Conservation (phyloP, 2,329 filamentous ascomycete genomes). For the Dactylellina drechsleri region DNA sequence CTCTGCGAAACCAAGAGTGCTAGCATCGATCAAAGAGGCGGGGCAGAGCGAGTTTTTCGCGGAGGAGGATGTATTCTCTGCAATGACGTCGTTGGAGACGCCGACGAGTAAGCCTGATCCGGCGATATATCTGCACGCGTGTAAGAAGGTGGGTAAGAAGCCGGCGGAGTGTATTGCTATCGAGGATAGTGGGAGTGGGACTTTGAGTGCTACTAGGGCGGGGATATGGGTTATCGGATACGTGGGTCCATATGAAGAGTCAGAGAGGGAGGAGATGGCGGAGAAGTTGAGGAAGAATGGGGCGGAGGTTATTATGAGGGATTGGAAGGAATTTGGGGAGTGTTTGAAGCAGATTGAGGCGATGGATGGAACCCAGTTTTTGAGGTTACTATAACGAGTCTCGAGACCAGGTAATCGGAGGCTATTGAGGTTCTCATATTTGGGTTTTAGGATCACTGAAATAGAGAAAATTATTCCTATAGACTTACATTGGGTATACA, state of each 20-base stretch:
- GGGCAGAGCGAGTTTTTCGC: conserved; percentile 82
- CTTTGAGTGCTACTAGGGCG: conserved; percentile 78
- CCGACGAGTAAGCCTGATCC: conserved; percentile 94
- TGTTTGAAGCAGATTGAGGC: conserved; percentile 59
- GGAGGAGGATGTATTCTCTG: conserved; percentile 79
- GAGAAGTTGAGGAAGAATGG: conserved; percentile 71
- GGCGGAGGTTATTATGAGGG: conserved; percentile 70
- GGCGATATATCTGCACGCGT: conserved; percentile 83
- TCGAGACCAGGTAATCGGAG: background rate
- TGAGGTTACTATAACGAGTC: background rate
- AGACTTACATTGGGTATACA: no score
- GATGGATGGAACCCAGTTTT: background rate
- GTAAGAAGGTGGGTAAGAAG: conserved; percentile 76
- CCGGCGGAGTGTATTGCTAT: conserved; percentile 79
- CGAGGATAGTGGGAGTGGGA: conserved; percentile 89
- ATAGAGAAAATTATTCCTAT: background rate
- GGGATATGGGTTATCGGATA: conserved; percentile 85
- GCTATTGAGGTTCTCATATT: background rate
- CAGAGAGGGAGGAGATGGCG: conserved; percentile 72
- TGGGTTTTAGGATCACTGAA: background rate
- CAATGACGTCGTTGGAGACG: conserved; percentile 77
- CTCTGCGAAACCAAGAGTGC: conserved; percentile 79
- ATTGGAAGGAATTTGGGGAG: conserved; percentile 70
- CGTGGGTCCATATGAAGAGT: conserved; percentile 75
- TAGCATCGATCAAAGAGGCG: conserved; percentile 81